Base-by-base conservation (phyloP, 2,329 filamentous ascomycete genomes). In the Colletotrichum magnum region DNA sequence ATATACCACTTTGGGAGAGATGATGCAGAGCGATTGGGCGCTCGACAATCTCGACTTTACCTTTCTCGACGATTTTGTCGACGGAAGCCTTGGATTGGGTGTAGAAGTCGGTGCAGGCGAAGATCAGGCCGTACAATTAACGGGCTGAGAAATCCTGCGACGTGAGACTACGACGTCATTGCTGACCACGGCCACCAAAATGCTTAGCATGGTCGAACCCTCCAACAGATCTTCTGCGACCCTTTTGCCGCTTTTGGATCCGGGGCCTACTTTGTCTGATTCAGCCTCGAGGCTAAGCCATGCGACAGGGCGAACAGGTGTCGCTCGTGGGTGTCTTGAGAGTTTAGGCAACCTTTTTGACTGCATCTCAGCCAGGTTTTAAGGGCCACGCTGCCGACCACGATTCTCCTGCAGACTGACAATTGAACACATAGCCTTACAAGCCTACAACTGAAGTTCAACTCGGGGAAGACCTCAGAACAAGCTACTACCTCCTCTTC, bases 51-150 rank as follows among this genome's bases (percentile, higher is more conserved):
- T 64, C 3, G 68, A 70, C 24, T 54, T 62, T 7, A 15, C 64
- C 0, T 68, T 68, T 18, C 47, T 63, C 10, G 68, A 70, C 15
- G 58, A 13, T n/a, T 64, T 54, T 13, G 47, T 70, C 7, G 56
- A 50, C 4, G 26, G n/a, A 13, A 56, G 51, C 6, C 13, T 41
- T 5, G 39, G 6, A 21, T 5, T 41, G 18, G 21, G 52, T 12
- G 36, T 13, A 10, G 13, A 43, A 43, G 15, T 43, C 41, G 15
- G 13, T 43, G 32, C 7, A 43, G 41, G 41, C 16, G 41, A 43
- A 36, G 32, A 43, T 43, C 15, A 43, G 16, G 41, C 41, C 13
- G 5, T 15, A 43, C 6, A 13, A 16, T n/a, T n/a, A 2, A 43
- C 41, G 15, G 41, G 16, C 41, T n/a, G 41, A 43, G 41, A n/a